Evolutionary conservation across 192 early-diverging fungal species (phyloP), one percentile per base, ranked within the genome.

Genomic region (Backusella psychrophila): DNA sequence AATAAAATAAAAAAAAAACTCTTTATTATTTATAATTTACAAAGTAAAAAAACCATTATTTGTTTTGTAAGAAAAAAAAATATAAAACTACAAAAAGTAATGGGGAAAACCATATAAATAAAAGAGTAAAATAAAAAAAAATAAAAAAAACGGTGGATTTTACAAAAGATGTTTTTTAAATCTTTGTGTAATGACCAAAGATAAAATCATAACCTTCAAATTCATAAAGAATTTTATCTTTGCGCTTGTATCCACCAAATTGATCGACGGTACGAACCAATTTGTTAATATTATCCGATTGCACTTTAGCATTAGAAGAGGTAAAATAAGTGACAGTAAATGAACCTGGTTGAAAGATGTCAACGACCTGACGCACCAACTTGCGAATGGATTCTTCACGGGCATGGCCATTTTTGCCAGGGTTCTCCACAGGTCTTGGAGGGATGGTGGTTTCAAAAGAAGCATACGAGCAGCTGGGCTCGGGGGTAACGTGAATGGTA

Each of bases 401-500:
- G 5, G 35, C 68, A 36, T 69, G 33, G 3, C 68, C 68, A 41
- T 69, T 41, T 23, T 69, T 69, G 38, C 68, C 68, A 11, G 34
- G 35, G 4, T 21, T 23, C n/a, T 69, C 68, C 3, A 74, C 72
- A 29, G 72, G 72, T 36, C 87, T 83, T 46, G 92, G 82, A 11
- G 94, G 89, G 49, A 98, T 89, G 72, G 93, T 96, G 33, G 96
- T 96, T 82, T 98, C 97, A 81, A 97, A 97, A 26, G 94, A 96
- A 19, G 98, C 98, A 77, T 99, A 99, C 17, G 98, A 99, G 91
- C 96, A 99, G 72, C 89, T 85, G 21, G 90, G 92, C 82, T 99
- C 98, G 9, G 98, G 98, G n/a, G 98, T 99, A 14, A 99, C 98
- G 73, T 99, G 98, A 81, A 98, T 94, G 31, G 95, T 99, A 81